Conservation (phyloP, 441 rosid species). For the Arabidopsis lyrata region DNA sequence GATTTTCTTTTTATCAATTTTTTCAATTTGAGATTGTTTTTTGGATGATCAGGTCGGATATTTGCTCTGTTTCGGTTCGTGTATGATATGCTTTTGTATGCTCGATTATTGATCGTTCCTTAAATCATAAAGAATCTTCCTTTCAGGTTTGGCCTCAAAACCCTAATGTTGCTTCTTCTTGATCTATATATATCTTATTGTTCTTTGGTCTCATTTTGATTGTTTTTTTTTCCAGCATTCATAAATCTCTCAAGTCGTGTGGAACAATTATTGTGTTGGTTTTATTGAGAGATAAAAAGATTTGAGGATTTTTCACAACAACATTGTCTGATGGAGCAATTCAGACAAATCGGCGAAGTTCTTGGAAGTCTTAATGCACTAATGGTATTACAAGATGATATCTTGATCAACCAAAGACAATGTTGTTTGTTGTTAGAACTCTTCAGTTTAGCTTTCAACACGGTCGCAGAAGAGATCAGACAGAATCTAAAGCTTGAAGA, state of each 20-base stretch:
- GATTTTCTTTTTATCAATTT: not conserved
- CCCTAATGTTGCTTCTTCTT: not conserved
- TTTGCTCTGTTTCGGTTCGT: slow-evolving; percentile 3
- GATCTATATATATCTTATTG: too few relatives aligned
- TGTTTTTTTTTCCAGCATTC: slow-evolving; percentile 1
- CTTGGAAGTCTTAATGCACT: slow-evolving; percentile 85
- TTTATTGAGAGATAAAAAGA: slow-evolving; percentile 12
- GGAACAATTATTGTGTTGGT: slow-evolving; percentile 27
- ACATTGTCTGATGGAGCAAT: slow-evolving; percentile 65
- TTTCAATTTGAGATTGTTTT: not conserved
- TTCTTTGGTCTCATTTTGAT: not conserved
- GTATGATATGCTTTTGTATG: slow-evolving; percentile 1
- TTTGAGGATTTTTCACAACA: slow-evolving; percentile 9
- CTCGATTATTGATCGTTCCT: slow-evolving; percentile 1
- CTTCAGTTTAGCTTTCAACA: slow-evolving; percentile 65
- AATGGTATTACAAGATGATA: slow-evolving; percentile 76
- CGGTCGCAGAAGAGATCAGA: slow-evolving; percentile 76
- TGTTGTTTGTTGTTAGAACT: slow-evolving; percentile 71
- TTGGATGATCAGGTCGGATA: slow-evolving; percentile 15
- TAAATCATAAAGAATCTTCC: slow-evolving; percentile 28
- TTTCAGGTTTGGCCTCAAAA: slow-evolving; percentile 27
- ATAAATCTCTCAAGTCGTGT: not conserved
- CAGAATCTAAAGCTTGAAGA: slow-evolving; percentile 82
- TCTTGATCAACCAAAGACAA: slow-evolving; percentile 75
- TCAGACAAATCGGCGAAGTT: slow-evolving; percentile 89